These are phyloP conservation scores for Venustampulla echinocandica DNA, from an alignment of 495 filamentous ascomycete genomes.

Conservation along the genomic window DNA sequence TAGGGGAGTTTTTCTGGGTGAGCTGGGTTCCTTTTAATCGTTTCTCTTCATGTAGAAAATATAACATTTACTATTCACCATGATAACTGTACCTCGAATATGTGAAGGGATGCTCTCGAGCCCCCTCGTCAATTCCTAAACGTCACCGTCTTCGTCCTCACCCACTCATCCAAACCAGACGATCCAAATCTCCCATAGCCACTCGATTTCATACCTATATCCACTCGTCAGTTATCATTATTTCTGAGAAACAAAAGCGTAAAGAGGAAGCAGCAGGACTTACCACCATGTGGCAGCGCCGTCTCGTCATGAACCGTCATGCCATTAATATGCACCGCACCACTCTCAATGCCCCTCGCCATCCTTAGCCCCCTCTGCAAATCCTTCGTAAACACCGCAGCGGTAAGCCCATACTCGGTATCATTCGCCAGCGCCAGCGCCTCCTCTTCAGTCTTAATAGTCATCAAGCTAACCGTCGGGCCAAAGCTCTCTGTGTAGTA, in stretches of 20 bases:
- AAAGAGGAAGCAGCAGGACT: slow-evolving; percentile 1
- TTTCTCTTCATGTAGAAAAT: too few species aligned
- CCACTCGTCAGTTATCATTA: not conserved
- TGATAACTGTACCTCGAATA: too few species aligned
- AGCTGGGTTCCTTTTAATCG: too few species aligned
- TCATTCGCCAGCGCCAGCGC: slow-evolving; percentile 71
- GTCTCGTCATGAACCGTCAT: slow-evolving; percentile 82
- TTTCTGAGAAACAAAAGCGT: not conserved
- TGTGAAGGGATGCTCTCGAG: too few species aligned
- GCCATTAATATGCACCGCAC: slow-evolving; percentile 82
- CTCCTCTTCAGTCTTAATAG: slow-evolving; percentile 54
- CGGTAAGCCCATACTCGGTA: slow-evolving; percentile 71
- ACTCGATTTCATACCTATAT: slow-evolving; percentile 60
- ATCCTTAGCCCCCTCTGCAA: slow-evolving; percentile 65
- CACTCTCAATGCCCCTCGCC: slow-evolving; percentile 67
- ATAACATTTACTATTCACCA: too few species aligned
- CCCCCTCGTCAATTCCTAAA: slow-evolving; percentile 38
- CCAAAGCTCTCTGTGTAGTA: slow-evolving; percentile 79
- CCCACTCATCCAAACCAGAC: slow-evolving; percentile 59
- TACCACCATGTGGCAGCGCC: slow-evolving; percentile 65
- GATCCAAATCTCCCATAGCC: slow-evolving; percentile 62
- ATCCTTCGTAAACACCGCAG: slow-evolving; percentile 82
- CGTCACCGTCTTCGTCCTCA: slow-evolving; percentile 78
- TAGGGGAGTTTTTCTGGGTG: too few species aligned
- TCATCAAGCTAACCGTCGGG: slow-evolving; percentile 56